These are phyloP conservation scores for Aquilaria yunnanensis DNA, from an alignment of 345 rosid genomes.

Conservation along the genomic window DNA sequence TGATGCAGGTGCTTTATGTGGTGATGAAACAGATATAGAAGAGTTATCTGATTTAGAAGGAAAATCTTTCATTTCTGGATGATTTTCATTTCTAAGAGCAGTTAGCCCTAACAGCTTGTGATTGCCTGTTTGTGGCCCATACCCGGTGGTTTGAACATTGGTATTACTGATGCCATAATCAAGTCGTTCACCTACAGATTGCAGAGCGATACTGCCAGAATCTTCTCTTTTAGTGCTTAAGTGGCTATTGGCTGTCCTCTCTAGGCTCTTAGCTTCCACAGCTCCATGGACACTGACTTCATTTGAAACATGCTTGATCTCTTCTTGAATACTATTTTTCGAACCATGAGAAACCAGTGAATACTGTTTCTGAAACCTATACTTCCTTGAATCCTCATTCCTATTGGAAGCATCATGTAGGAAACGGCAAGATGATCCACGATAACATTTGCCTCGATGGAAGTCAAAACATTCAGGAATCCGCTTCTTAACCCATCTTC, in stretches of 20 bases:
- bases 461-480: slow-evolving; percentile 47
- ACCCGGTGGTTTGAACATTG: slow-evolving; percentile 9
- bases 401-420: slow-evolving; percentile 37
- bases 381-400: slow-evolving; percentile 27
- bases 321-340: slow-evolving; percentile 18
- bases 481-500: slow-evolving; percentile 26
- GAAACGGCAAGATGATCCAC: slow-evolving; percentile 56
- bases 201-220: slow-evolving; percentile 11
- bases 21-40: slow-evolving; percentile 22
- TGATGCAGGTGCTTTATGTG: slow-evolving; percentile 18
- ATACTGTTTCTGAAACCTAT: slow-evolving; percentile 27
- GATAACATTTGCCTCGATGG: slow-evolving; percentile 51
- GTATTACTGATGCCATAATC: slow-evolving; percentile 9
- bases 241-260: slow-evolving; percentile 17
- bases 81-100: slow-evolving; percentile 2
- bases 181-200: slow-evolving; percentile 9
- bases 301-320: slow-evolving; percentile 15
- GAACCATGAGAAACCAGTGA: slow-evolving; percentile 20
- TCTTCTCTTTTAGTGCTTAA: slow-evolving; percentile 17
- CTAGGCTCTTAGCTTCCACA: slow-evolving; percentile 16
- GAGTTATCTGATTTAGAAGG: slow-evolving; percentile 27
- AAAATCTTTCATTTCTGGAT: slow-evolving; percentile 14
- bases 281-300: slow-evolving; percentile 16
- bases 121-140: slow-evolving; percentile 12
- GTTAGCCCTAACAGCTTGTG: slow-evolving; percentile 11